Evolutionary conservation across 2,329 filamentous ascomycete genomes (phyloP), one percentile per base, ranked within the genome.

Genomic region (Hortaea werneckii): DNA sequence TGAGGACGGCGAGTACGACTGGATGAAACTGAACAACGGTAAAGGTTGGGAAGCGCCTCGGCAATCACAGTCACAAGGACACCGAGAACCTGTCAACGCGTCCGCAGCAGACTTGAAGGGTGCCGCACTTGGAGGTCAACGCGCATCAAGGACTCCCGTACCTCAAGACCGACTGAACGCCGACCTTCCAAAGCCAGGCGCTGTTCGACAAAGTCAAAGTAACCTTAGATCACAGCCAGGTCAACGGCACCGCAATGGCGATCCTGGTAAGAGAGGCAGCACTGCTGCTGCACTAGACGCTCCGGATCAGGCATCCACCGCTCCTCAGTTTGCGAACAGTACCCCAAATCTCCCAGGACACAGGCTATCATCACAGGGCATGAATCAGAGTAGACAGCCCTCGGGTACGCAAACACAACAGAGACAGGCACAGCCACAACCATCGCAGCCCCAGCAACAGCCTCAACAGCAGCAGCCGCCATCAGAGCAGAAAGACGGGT

Each of bases 1-100:
- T 6, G 92, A 96, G 65, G 92, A 98, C 67, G 92, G 92, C 62
- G 90, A 96, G 67, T 98, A 96, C 67, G 92, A 98, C 72, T 98
- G 92, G 92, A 95, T 96, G 87, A 95, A 95, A 77, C 76, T 95
- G 58, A 92, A 87, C 73, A 87, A 88, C 70, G 83, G 83, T 57
- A 92, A 94, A 70, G 88, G 88, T 52, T 94, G 87, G 87, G 87
- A 94, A 69, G 80, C 82, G 67, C 84, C 84, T 63, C 80, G 83
- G 60, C 74, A 79, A 41, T 78, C 79, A 20, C 83, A 85, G 66
- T 74, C 87, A 56, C 86, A 89, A 70, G 83, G 87, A 71, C 78
- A 83, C 65, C 87, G 88, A 67, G 77, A 85, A 58, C 59, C 57
- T 20, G 86, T 83, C 54, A 87, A 89, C 64, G 80, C 86, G 40